phyloP scores from a whole-genome alignment of 2,329 filamentous ascomycete genomes.

The Penicillium sp. region DNA sequence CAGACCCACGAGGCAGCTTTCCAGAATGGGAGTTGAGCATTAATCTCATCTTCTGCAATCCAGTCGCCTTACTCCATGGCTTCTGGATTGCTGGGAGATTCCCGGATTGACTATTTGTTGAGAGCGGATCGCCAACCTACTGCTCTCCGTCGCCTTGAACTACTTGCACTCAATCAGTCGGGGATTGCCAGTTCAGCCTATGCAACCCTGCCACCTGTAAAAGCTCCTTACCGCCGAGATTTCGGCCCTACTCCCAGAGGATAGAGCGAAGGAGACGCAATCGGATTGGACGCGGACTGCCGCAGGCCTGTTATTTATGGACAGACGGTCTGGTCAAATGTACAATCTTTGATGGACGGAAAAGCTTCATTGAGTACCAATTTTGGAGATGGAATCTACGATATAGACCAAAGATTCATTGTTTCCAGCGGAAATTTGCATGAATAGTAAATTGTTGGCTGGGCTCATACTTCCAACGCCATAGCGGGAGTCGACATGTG shows the following conservation, averaged over 20 bases:
- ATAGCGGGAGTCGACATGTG: slow-evolving; percentile 6
- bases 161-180: neutral
- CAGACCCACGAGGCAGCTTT: slow-evolving; percentile 18
- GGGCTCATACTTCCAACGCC: neutral
- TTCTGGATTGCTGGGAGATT: neutral
- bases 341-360: neutral
- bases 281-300: slow-evolving; percentile 8
- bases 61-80: slow-evolving; percentile 1
- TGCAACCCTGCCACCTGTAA: neutral
- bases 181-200: neutral
- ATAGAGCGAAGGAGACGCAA: neutral
- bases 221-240: neutral
- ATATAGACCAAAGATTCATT: neutral
- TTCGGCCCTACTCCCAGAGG: neutral
- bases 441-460: neutral
- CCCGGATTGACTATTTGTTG: neutral
- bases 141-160: neutral
- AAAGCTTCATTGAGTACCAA: neutral
- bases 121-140: neutral
- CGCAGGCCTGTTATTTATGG: slow-evolving; percentile 9
- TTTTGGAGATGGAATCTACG: neutral
- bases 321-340: neutral
- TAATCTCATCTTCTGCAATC: slow-evolving; percentile 11
- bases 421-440: neutral
- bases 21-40: slow-evolving; percentile 17